phyloP scores from a whole-genome alignment of 495 filamentous ascomycete genomes.

The Penicillium soppii region DNA sequence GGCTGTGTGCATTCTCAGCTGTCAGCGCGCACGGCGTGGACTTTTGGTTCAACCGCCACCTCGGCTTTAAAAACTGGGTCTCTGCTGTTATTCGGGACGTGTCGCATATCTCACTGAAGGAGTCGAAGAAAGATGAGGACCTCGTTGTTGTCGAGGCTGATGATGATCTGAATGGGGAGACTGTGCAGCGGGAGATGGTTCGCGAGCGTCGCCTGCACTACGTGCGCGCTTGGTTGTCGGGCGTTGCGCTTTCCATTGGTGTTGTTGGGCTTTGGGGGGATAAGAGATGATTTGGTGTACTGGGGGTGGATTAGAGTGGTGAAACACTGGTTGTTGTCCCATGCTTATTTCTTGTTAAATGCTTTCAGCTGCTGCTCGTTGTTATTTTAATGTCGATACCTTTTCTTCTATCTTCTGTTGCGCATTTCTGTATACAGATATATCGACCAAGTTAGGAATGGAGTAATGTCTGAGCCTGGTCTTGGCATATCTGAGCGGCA shows the following conservation, averaged over 20 bases:
- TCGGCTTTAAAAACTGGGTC: constrained; percentile 31
- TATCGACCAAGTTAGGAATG: not conserved
- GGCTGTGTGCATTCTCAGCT: constrained; percentile 61
- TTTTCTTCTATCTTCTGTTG: not conserved
- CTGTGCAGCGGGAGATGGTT: constrained; percentile 69
- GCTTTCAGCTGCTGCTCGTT: not conserved
- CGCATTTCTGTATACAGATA: not conserved
- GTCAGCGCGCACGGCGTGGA: constrained; percentile 56
- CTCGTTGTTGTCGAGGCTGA: constrained; percentile 55
- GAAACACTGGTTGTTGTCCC: constrained; percentile 8
- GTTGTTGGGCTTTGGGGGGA: constrained; percentile 91
- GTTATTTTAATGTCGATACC: not conserved
- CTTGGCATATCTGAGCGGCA: not conserved
- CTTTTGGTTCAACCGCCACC: constrained; percentile 46
- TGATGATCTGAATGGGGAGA: constrained; percentile 75
- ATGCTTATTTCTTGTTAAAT: not conserved
- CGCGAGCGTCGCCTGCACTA: constrained; percentile 60
- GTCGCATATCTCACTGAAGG: constrained; percentile 10
- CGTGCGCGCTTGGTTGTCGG: constrained; percentile 58
- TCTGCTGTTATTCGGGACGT: constrained; percentile 29
- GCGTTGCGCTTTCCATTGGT: constrained; percentile 68
- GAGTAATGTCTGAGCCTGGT: not conserved
- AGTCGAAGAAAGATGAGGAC: constrained; percentile 68
- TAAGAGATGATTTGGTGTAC: constrained; percentile 38
- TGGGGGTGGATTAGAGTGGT: constrained; percentile 1